phyloP scores from a whole-genome alignment of 2,329 filamentous ascomycete genomes.

The Colletotrichum paranaense region DNA sequence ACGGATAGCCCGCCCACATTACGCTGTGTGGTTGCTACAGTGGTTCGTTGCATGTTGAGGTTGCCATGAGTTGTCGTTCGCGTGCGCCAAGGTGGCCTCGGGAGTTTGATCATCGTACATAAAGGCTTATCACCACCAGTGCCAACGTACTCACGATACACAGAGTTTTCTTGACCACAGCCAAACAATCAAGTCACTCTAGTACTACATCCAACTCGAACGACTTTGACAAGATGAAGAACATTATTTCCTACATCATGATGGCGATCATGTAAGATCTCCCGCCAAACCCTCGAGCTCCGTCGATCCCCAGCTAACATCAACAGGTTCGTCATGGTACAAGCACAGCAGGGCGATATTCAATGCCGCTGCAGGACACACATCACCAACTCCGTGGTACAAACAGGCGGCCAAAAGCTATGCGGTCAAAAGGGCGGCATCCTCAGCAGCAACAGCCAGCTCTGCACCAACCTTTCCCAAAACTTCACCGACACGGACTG shows the following conservation, averaged over 20 bases:
- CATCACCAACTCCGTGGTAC: slow-evolving; percentile 5
- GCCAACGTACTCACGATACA: background rate
- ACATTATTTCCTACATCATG: slow-evolving; percentile 13
- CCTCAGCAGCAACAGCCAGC: slow-evolving; percentile 18
- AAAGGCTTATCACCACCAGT: background rate
- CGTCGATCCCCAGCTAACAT: background rate
- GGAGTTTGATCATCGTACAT: slow-evolving; percentile 5
- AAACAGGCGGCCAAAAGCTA: slow-evolving; percentile 17
- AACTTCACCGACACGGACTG: slow-evolving; percentile 30
- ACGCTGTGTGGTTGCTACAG: background rate
- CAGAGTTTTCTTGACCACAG: background rate
- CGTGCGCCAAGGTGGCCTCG: background rate
- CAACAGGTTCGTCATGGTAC: slow-evolving; percentile 17
- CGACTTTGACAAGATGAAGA: slow-evolving; percentile 17
- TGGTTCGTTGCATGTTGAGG: background rate
- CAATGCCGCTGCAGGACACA: slow-evolving; percentile 25
- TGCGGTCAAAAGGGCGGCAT: slow-evolving; percentile 23
- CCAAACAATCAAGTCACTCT: background rate
- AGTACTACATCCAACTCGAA: background rate
- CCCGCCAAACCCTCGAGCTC: background rate
- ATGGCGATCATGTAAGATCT: slow-evolving; percentile 20
- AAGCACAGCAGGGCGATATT: slow-evolving; percentile 28
- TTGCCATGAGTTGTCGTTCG: background rate
- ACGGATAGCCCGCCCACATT: background rate
- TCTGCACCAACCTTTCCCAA: slow-evolving; percentile 21